Evolutionary conservation across 331 rosid species (phyloP).

Genomic region (Spiraea crenata): DNA sequence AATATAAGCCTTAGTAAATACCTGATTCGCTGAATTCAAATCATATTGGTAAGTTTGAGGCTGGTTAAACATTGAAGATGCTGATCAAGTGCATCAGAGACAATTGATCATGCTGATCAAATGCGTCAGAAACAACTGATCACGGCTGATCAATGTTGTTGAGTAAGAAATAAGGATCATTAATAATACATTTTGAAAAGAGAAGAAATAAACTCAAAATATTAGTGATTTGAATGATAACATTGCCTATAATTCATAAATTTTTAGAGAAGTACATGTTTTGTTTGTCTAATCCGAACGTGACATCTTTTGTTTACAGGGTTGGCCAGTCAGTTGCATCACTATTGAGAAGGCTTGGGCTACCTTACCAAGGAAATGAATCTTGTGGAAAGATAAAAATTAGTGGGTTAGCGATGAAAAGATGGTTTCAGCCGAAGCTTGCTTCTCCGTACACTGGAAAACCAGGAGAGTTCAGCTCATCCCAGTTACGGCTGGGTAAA

Average conservation of each 20-base stretch:
- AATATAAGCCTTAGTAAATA: neutral
- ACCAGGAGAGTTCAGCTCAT: constrained; percentile 56
- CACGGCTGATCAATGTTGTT: no score
- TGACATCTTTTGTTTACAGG: constrained; percentile 49
- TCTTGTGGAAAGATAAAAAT: constrained; percentile 79
- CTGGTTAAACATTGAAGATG: no score
- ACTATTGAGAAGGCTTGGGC: constrained; percentile 71
- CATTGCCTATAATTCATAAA: neutral
- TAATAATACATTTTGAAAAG: no score
- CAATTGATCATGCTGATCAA: no score
- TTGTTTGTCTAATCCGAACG: neutral
- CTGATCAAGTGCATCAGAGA: no score
- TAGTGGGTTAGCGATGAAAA: constrained; percentile 53
- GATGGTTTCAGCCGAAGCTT: constrained; percentile 87
- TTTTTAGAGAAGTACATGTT: neutral
- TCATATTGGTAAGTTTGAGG: neutral
- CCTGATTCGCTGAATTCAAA: constrained; percentile 15
- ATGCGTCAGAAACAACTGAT: no score
- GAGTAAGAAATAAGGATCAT: neutral
- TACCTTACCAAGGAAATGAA: constrained; percentile 71
- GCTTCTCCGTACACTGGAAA: constrained; percentile 56
- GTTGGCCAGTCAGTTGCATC: constrained; percentile 78
- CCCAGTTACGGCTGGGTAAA: constrained; percentile 63
- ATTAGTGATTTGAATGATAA: neutral
- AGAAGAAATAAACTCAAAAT: no score